Conservation (phyloP, 2,329 filamentous ascomycete genomes). For the Aspergillus brunneoviolaceus region DNA sequence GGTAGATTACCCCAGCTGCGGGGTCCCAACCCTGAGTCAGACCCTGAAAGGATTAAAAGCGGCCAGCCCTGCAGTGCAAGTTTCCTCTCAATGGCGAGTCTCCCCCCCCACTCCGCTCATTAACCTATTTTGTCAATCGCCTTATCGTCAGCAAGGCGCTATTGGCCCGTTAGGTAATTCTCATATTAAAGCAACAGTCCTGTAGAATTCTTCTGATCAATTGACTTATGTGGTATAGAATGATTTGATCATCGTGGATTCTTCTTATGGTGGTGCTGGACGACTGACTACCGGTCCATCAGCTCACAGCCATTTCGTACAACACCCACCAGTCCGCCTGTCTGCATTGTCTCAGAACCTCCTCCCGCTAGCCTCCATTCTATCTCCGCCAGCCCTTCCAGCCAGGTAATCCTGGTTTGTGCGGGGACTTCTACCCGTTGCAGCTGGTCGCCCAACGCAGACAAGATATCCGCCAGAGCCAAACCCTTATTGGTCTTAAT, state of each 20-base stretch:
- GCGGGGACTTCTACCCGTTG: slow-evolving; percentile 78
- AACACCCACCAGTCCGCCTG: slow-evolving; percentile 86
- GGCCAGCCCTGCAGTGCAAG: neutral
- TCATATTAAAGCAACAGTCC: neutral
- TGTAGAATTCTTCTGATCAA: neutral
- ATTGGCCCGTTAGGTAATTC: neutral
- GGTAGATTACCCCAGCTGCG: neutral
- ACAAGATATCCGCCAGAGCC: slow-evolving; percentile 90
- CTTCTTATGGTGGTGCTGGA: neutral
- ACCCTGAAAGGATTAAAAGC: neutral
- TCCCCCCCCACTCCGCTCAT: no score
- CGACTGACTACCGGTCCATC: slow-evolving; percentile 40
- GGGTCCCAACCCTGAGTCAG: neutral
- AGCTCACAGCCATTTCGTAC: slow-evolving; percentile 84
- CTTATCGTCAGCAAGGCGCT: neutral
- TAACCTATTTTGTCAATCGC: neutral
- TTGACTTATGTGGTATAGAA: neutral
- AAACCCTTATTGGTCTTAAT: slow-evolving; percentile 83
- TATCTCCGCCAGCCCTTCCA: slow-evolving; percentile 86
- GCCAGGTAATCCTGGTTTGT: slow-evolving; percentile 85
- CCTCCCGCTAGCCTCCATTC: slow-evolving; percentile 89
- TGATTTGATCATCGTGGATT: neutral
- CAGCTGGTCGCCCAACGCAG: slow-evolving; percentile 78
- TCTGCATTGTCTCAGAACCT: slow-evolving; percentile 84
- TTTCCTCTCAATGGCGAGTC: no score